These are phyloP conservation scores for Cladochytrium replicatum DNA, from an alignment of 192 early-diverging fungal genomes.

Conservation along the genomic window DNA sequence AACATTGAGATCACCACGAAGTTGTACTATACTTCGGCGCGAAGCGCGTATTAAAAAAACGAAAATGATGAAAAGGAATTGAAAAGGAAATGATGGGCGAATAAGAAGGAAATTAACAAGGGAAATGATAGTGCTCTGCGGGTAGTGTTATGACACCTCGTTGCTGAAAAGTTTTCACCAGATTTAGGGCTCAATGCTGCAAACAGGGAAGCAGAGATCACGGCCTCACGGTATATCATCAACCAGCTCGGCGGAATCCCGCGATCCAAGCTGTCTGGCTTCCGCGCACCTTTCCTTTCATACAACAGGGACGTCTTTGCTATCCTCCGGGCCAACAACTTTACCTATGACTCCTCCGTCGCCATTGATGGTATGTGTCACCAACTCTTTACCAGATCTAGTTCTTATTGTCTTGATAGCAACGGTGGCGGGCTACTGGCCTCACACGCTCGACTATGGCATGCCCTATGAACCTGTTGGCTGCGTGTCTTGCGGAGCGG, in stretches of 20 bases:
- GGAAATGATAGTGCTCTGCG: too few relatives aligned
- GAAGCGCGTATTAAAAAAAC: too few relatives aligned
- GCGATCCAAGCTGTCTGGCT: constrained; percentile 13
- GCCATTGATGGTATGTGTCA: too few relatives aligned
- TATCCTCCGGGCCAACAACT: background rate
- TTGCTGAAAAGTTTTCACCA: background rate
- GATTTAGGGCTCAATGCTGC: background rate
- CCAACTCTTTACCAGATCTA: too few relatives aligned
- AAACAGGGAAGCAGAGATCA: constrained; percentile 8
- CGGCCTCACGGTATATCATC: constrained; percentile 7
- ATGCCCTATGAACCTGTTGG: constrained; percentile 2
- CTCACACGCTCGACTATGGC: constrained; percentile 22
- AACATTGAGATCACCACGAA: too few relatives aligned
- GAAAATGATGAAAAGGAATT: too few relatives aligned
- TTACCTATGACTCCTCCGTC: constrained; percentile 19
- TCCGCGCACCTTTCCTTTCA: constrained; percentile 25
- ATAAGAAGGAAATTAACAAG: too few relatives aligned
- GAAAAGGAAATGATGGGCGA: too few relatives aligned
- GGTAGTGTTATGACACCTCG: background rate
- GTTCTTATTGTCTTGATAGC: too few relatives aligned
- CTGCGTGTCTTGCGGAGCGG: constrained; percentile 3
- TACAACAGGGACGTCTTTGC: constrained; percentile 14
- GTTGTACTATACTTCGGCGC: too few relatives aligned
- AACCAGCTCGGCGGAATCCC: constrained; percentile 23
- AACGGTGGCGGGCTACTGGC: constrained; percentile 9